phyloP scores from a whole-genome alignment of 164 flowering plant genomes.

The Hamamelis virginiana region DNA sequence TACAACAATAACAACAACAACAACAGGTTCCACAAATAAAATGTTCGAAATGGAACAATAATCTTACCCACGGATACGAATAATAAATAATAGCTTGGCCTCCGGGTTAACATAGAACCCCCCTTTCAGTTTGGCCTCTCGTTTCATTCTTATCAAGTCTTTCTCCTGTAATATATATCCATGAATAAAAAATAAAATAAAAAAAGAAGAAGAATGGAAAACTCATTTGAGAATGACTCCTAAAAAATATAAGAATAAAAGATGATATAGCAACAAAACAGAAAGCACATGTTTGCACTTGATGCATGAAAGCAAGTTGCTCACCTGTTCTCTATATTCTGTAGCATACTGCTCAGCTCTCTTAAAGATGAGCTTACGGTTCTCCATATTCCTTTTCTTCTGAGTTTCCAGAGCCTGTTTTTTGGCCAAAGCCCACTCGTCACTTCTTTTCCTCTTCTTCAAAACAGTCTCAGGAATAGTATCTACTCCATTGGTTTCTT shows the following conservation, averaged over 20 bases:
- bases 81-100: slow-evolving; percentile 53
- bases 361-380: slow-evolving; percentile 33
- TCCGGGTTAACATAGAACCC: slow-evolving; percentile 67
- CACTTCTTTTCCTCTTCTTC: slow-evolving; percentile 40
- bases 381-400: slow-evolving; percentile 32
- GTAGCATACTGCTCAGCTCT: slow-evolving; percentile 34
- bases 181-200: too few species aligned
- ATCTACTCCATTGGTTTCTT: slow-evolving; percentile 22
- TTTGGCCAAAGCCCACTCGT: slow-evolving; percentile 39
- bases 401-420: slow-evolving; percentile 18
- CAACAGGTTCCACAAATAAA: neutral
- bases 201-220: too few species aligned
- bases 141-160: slow-evolving; percentile 35
- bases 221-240: too few species aligned
- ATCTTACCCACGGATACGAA: slow-evolving; percentile 57
- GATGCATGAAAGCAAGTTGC: too few species aligned
- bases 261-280: too few species aligned
- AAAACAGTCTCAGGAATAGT: slow-evolving; percentile 33
- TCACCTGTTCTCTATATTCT: slow-evolving; percentile 33
- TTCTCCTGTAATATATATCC: slow-evolving; percentile 17
- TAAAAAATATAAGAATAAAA: too few species aligned
- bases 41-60: neutral
- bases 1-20: too few species aligned
- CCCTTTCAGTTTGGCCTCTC: slow-evolving; percentile 45
- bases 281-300: too few species aligned